Conservation (phyloP, 345 rosid genomes). For the Dovyalis caffra region DNA sequence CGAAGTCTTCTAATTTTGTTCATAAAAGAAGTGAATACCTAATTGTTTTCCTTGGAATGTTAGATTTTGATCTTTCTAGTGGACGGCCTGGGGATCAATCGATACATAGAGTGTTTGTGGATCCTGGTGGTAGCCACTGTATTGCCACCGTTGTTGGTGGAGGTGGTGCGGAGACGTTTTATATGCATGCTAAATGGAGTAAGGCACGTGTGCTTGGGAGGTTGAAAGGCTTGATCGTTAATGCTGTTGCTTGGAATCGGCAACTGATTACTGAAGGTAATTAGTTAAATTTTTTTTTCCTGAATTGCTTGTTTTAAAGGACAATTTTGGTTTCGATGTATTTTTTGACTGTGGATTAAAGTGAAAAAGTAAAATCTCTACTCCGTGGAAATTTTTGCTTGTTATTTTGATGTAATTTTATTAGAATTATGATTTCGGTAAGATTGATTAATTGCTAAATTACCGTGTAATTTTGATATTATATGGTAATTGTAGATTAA, state of each 20-base stretch:
- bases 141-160: constrained; percentile 73
- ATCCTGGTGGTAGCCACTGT: constrained; percentile 98
- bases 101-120: constrained; percentile 85
- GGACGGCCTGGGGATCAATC: constrained; percentile 93
- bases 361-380: no score
- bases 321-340: not conserved
- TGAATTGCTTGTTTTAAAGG: not conserved
- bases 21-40: not conserved
- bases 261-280: constrained; percentile 95
- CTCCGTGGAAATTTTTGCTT: no score
- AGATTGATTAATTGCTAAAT: no score
- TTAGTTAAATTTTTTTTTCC: not conserved
- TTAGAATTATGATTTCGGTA: not conserved
- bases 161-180: constrained; percentile 88
- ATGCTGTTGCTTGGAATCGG: constrained; percentile 93
- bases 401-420: constrained; percentile 10
- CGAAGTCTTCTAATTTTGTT: no score
- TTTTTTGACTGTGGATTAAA: not conserved
- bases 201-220: constrained; percentile 78
- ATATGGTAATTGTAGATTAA: no score
- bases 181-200: constrained; percentile 91
- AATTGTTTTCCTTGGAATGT: not conserved
- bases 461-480: no score
- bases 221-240: constrained; percentile 80
- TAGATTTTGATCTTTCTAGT: constrained; percentile 84